These are phyloP conservation scores for Leccinum incarnatum DNA, from an alignment of 768 basidiomycete genomes.

Conservation along the genomic window DNA sequence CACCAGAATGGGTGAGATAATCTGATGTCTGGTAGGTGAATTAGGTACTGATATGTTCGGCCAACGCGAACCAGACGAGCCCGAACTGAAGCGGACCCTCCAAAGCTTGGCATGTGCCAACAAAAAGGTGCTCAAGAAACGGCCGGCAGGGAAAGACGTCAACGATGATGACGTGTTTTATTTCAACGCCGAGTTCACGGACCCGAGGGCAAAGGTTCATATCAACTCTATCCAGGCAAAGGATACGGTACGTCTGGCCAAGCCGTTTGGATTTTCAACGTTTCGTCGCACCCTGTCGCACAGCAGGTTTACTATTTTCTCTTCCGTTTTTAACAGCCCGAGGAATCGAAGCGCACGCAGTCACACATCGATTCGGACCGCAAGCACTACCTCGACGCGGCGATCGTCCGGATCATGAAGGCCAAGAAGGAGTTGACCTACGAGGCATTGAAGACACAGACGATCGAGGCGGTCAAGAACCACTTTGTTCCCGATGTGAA, in stretches of 20 bases:
- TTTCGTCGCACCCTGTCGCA: background rate
- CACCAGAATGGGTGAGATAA: slow-evolving; percentile 66
- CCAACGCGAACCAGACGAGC: slow-evolving; percentile 46
- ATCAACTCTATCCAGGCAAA: slow-evolving; percentile 97
- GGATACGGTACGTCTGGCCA: slow-evolving; percentile 64
- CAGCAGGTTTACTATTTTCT: background rate
- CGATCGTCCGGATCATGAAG: slow-evolving; percentile 97
- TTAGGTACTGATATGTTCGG: background rate
- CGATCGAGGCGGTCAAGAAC: slow-evolving; percentile 81
- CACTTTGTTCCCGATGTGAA: slow-evolving; percentile 85
- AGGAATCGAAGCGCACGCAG: slow-evolving; percentile 83
- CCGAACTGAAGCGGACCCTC: slow-evolving; percentile 75
- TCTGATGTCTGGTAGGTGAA: background rate
- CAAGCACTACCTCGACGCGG: slow-evolving; percentile 83
- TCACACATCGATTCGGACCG: slow-evolving; percentile 85
- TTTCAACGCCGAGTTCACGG: slow-evolving; percentile 82
- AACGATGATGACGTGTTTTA: slow-evolving; percentile 70
- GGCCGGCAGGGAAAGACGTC: slow-evolving; percentile 76
- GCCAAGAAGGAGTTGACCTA: slow-evolving; percentile 80
- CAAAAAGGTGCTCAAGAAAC: slow-evolving; percentile 82
- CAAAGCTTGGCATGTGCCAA: slow-evolving; percentile 93
- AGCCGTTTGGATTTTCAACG: background rate
- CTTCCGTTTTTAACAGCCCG: slow-evolving; percentile 47
- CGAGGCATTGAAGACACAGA: slow-evolving; percentile 75
- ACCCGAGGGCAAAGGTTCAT: slow-evolving; percentile 75